Evolutionary conservation across 106 monocot genomes (phyloP).

Genomic region (Dendrobium nobile): DNA sequence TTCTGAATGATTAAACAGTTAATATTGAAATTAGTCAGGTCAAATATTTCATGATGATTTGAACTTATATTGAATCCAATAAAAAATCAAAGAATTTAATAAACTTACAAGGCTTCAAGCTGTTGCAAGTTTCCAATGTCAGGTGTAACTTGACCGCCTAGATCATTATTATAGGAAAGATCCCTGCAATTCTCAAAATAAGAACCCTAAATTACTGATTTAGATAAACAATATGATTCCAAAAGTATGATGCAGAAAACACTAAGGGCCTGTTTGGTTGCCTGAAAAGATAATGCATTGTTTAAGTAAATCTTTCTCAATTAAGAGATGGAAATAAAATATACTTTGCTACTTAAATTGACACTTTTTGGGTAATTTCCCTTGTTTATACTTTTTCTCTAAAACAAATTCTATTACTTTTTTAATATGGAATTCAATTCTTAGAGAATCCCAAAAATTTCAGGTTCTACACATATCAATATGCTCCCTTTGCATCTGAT

Average conservation of each 20-base stretch:
- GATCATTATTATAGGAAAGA: slow-evolving; percentile 41
- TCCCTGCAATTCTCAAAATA: slow-evolving; percentile 25
- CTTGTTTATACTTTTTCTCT: not conserved
- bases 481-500: slow-evolving; percentile 99
- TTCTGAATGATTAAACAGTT: slow-evolving; percentile 6
- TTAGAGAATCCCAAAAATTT: slow-evolving; percentile 1
- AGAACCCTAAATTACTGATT: not conserved
- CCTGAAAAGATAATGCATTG: no score
- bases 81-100: not conserved
- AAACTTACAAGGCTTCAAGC: slow-evolving; percentile 38
- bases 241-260: not conserved
- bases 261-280: no score
- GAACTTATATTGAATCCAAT: not conserved
- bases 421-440: not conserved
- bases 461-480: slow-evolving; percentile 99
- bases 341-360: not conserved
- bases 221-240: not conserved
- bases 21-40: not conserved
- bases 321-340: not conserved
- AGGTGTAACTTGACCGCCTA: slow-evolving; percentile 21
- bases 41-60: not conserved
- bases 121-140: slow-evolving; percentile 33
- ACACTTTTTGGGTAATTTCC: not conserved
- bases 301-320: not conserved
- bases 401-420: not conserved